phyloP scores from a whole-genome alignment of 352 stramenopile species.

The Phytophthora palmivora region DNA sequence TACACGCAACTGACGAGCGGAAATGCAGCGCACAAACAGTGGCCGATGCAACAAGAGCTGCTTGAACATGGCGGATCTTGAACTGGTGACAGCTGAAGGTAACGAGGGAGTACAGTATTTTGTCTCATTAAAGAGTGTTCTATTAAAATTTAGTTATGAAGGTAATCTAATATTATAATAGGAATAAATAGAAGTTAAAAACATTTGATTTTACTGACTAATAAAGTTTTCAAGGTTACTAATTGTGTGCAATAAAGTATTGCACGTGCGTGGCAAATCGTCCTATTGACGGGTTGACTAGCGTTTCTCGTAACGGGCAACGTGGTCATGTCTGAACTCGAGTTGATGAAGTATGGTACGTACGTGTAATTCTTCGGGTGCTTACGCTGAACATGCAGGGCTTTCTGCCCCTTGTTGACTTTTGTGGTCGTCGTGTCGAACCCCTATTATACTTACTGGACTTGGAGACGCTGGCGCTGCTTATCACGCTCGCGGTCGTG shows the following conservation, averaged over 20 bases:
- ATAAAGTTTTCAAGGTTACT: no score
- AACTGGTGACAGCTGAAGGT: neutral
- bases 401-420: constrained; percentile 23
- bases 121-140: neutral
- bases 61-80: constrained; percentile 34
- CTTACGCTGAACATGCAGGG: constrained; percentile 34
- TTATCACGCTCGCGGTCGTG: constrained; percentile 20
- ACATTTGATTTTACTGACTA: no score
- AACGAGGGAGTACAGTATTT: neutral
- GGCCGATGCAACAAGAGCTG: constrained; percentile 14
- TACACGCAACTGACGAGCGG: constrained; percentile 18
- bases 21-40: constrained; percentile 19
- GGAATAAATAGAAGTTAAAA: no score
- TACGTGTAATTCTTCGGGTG: constrained; percentile 16
- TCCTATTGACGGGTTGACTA: no score
- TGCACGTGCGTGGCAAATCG: neutral
- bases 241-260: no score
- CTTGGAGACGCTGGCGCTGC: constrained; percentile 23
- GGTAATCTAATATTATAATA: no score
- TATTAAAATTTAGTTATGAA: no score
- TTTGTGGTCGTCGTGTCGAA: constrained; percentile 23
- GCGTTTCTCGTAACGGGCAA: neutral
- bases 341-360: constrained; percentile 20
- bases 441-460: constrained; percentile 51
- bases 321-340: constrained; percentile 7